Percentiles rank a stretch among this genome's conserved stretches.
phyloP scores from a whole-genome alignment of 345 rosid genomes.

The Passiflora organensis region DNA sequence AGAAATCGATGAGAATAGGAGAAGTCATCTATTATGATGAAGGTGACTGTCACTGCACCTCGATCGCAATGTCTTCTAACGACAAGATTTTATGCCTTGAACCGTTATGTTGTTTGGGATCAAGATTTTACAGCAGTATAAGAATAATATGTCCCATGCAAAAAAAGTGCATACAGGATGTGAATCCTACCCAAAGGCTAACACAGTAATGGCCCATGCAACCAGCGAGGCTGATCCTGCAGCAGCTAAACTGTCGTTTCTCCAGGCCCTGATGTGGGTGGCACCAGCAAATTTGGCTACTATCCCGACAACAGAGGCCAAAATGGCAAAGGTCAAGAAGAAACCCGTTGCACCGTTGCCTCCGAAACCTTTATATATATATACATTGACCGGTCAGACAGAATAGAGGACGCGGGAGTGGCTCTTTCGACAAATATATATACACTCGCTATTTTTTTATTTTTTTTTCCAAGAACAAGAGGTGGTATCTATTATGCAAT shows the following conservation, averaged over 20 bases:
- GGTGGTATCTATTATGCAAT: no score
- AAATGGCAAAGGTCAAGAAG: conserved; percentile 53
- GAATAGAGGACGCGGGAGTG: no score
- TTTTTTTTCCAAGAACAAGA: no score
- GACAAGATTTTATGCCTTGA: no score
- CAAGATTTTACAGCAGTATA: no score
- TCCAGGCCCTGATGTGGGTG: conserved; percentile 72
- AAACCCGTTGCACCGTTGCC: conserved; percentile 86
- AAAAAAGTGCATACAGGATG: no score
- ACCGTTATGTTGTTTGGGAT: no score
- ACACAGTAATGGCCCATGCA: conserved; percentile 77
- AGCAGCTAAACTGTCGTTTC: conserved; percentile 71
- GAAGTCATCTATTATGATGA: neutral
- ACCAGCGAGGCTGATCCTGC: conserved; percentile 62
- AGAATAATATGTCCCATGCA: no score
- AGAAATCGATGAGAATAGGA: neutral
- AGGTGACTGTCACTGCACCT: no score
- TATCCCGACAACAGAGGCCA: conserved; percentile 63
- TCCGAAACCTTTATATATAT: conserved; percentile 53
- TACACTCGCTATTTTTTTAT: no score
- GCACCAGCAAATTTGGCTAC: conserved; percentile 69
- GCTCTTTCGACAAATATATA: no score
- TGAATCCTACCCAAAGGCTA: conserved; percentile 61
- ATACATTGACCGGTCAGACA: neutral
- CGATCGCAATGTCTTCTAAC: no score